Base-by-base conservation (phyloP, 192 early-diverging fungal species). In the Helicostylum pulchrum region DNA sequence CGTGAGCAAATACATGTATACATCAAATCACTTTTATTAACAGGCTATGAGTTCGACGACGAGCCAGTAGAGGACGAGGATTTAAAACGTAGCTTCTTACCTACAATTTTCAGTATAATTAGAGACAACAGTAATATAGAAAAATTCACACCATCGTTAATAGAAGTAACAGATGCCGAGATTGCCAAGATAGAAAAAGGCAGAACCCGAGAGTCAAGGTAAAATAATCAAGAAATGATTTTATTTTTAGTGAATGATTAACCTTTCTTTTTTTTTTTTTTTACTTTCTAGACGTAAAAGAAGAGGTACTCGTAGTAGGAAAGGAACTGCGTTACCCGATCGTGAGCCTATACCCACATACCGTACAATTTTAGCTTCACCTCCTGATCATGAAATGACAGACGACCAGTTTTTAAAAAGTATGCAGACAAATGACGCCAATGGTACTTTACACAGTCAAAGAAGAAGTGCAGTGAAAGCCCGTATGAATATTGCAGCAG, bases 1-100 rank as follows among this genome's bases (percentile, higher is more conserved):
- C 85, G 94, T 14, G 96, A 98, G 65, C 96, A 98, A 78, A 78
- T 97, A 6, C 87, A 93, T 64, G 85, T 83, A 7, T 92, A 87
- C 71, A 85, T 83, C 20, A 94, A 95, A 73, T 90, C 92, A 15
- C 77, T 95, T 32, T 72, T 94, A 23, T 76, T 94, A 30, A 83
- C 91, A 1, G 92, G 92, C 6, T 91, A 95, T 66, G 77, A 81
- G 5, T 92, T 92, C 67, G 45, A 32, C 7, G 85, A 90, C 39
- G 90, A 88, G 17, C 61, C 81, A 19, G 78, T 91, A n/a, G 83
- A 89, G 43, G 94, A 95, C 68, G 85, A 88, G 12, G 90, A 93
- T 15, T 69, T 97, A 48, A 77, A 84, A 1, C 59, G 79, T 43
- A 78, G 79, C 39, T 87, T 95, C 44, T 62, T 95, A 21, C 86